phyloP scores from a whole-genome alignment of 495 filamentous ascomycete species.

The Amphirosellinia nigrospora region DNA sequence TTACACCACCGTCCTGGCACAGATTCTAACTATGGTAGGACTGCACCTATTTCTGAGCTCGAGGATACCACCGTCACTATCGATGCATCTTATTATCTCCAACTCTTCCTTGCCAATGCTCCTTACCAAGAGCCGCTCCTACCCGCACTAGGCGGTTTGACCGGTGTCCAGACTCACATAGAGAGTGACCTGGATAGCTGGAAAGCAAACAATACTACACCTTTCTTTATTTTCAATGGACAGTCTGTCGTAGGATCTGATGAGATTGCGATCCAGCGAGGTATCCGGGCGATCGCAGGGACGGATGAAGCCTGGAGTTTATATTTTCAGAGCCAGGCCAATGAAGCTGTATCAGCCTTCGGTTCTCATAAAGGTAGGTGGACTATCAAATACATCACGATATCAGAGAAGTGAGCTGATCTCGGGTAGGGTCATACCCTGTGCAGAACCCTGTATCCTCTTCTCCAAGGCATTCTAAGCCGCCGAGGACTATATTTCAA shows the following conservation, averaged over 20 bases:
- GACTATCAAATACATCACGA: neutral
- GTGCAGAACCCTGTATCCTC: constrained; percentile 67
- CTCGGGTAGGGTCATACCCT: constrained; percentile 59
- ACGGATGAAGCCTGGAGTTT: constrained; percentile 76
- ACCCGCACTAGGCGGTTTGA: constrained; percentile 86
- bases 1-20: neutral
- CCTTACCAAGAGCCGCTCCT: constrained; percentile 83
- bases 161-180: constrained; percentile 74
- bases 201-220: constrained; percentile 66
- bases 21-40: constrained; percentile 35
- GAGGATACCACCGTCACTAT: constrained; percentile 78
- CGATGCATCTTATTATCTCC: constrained; percentile 89
- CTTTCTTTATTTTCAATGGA: constrained; percentile 89
- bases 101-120: constrained; percentile 69
- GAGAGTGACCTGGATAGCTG: constrained; percentile 74
- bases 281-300: constrained; percentile 57
- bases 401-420: constrained; percentile 33
- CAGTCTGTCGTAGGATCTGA: constrained; percentile 76
- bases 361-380: constrained; percentile 72
- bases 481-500: constrained; percentile 76
- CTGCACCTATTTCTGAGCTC: constrained; percentile 53
- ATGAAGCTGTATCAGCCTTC: constrained; percentile 81
- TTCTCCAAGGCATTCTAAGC: constrained; percentile 75
- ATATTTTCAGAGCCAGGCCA: constrained; percentile 80
- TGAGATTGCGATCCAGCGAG: constrained; percentile 51